Evolutionary conservation across 2,329 filamentous ascomycete species (phyloP), one percentile per base, ranked within the genome.

Genomic region (Colletotrichum liaoningense): DNA sequence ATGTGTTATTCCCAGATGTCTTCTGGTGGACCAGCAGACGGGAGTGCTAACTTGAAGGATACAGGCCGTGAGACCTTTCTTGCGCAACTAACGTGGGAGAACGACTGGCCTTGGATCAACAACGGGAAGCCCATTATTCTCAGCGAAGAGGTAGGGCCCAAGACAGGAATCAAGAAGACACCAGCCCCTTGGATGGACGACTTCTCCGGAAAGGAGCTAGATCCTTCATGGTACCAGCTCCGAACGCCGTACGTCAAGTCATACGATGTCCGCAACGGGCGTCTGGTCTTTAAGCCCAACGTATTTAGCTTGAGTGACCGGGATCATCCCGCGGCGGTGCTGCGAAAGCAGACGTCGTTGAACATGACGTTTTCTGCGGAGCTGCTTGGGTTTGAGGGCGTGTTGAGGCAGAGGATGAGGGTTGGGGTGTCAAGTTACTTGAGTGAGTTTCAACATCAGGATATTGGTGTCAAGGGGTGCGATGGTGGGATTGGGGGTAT

Each of bases 221-320:
- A 66, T 33, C 7, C 11, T 6, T 60, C 57, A 16, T 71, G 69
- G 69, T 72, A 72, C 35, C 69, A 72, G 52, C 57, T 77, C 8
- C 76, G 69, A 2, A 72, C 69, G 33, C 69, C 63, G 24, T 72
- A 72, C n/a, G 67, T 58, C 11, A 42, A 63, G 26, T 67, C 52
- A 19, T 67, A 57, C 30, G 59, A 67, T 12, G 24, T 67, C 22
- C 54, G 22, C 22, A 63, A 54, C 52, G 69, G 69, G 19, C 63
- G 63, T 16, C 26, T 86, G 1, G 80, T 82, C 63, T 79, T 81
- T 7, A 82, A 54, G 7, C 77, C 77, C 3, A 79, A 79, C 16
- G 78, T 79, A 12, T 80, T 77, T 24, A 75, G 75, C 0, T 65
- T 80, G n/a, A 77, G 77, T 33, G 79, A 80, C 22, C 69, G 78